Base-by-base conservation (phyloP, 2,329 filamentous ascomycete species). In the Mariannaea elegans region DNA sequence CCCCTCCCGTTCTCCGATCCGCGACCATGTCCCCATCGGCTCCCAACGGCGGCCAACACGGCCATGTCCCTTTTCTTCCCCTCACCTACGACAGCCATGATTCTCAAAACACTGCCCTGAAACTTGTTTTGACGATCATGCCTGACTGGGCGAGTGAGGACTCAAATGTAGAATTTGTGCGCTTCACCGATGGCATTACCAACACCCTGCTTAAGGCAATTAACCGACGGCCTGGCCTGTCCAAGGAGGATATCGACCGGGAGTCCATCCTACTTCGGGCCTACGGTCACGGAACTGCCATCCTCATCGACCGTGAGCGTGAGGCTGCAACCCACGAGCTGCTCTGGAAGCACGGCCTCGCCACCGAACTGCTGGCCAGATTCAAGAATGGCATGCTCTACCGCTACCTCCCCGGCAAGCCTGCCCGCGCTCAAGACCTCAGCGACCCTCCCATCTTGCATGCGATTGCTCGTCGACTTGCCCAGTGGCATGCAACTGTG, bases 361-460 rank as follows among this genome's bases (percentile, higher is more conserved):
- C 95, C 18, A 95, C 95, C 34, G 83, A 91, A 62, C 84, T 99
- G 51, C 85, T 98, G 59, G 95, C 94, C 54, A 90, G 94, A 66
- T 99, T 99, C 82, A 85, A 93, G 71, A 99, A 99, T 75, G 95
- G 95, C 68, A 92, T 99, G 80, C 85, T 99, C 72, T 99, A 99
- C 81, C 88, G 91, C 68, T 99, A 90, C 79, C 90, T 98, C 66
- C 87, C 87, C 63, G 95, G 95, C 51, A 87, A 84, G 64, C 90
- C 92, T 53, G 94, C 93, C 70, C 86, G 88, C 51, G 91, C 94
- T 45, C 85, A 89, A 69, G 94, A 98, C 75, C 82, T 99, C 64
- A 87, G 91, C 57, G 85, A 86, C 65, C 87, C 91, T 42, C 82
- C 86, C 27, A 86, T 97, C 72, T 95, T 93, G 83, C 86, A 86